Base-by-base conservation (phyloP, 805 yeast genomes). In the Torulaspora maleeae region DNA sequence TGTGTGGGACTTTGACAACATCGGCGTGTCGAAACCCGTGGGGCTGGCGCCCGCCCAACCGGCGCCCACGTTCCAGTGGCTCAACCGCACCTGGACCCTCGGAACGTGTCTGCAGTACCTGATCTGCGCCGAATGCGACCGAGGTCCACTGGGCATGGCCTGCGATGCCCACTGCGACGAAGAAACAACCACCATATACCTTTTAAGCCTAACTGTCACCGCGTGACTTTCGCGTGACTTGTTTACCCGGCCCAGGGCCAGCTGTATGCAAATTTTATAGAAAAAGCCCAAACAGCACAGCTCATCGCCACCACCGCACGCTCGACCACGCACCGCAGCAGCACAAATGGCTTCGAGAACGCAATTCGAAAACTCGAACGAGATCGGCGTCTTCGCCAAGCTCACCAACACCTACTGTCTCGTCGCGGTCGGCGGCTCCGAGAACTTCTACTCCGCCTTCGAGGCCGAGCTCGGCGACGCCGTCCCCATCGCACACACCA, bases 391-490 rank as follows among this genome's bases (percentile, higher is more conserved):
- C 45, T 90, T 90, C 62, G 76, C 96, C 70, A 93, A 88, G 67
- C 77, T 93, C 59, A 93, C 99, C 60, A 93, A 93, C 77, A 83
- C 96, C 25, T 93, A 93, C 77, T 86, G 95, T 65, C 76, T 93
- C 58, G 97, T 91, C 46, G 95, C 99, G 5, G 88, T 93, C 45
- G 98, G 99, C 51, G 99, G 97, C 25, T 89, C 97, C 36, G 85
- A 80, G 64, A 81, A 81, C 66, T 80, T 81, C 57, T 86, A 83
- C 68, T 89, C 97, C 46, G 95, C 97, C 24, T 91, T 93, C 65
- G 99, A 93, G 75, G 96, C 96, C 43, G 96, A 93, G 70, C 75
- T 95, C 53, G 97, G 97, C 50, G 98, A 90, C 69, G 89, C 88
- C 43, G 81, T 93, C 52, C 99, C 99, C 43, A 87, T 93, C 60